Evolutionary conservation across 768 basidiomycete species (phyloP).

Genomic region (Dioszegia crocea): DNA sequence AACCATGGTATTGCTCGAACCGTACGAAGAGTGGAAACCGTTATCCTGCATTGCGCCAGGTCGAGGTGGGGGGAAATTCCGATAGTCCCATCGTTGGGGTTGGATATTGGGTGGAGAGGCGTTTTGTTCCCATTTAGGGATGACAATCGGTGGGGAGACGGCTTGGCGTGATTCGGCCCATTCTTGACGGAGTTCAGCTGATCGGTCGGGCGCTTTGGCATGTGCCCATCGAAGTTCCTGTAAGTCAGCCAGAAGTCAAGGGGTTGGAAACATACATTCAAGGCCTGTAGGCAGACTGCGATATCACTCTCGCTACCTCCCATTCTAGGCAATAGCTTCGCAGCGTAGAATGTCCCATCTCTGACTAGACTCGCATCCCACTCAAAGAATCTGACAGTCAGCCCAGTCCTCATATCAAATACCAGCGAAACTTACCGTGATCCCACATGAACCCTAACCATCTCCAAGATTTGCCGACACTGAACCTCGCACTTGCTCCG

Average conservation of each 20-base stretch:
- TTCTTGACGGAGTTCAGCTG: conserved; percentile 26
- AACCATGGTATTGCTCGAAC: neutral
- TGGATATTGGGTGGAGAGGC: neutral
- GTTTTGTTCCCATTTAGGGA: neutral
- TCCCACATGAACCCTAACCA: conserved; percentile 55
- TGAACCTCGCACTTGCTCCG: conserved; percentile 16
- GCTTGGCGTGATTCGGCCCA: conserved; percentile 6
- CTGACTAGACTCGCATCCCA: conserved; percentile 82
- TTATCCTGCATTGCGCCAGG: too few species aligned
- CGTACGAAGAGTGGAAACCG: neutral
- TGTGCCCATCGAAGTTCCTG: conserved; percentile 67
- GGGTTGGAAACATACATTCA: conserved; percentile 49
- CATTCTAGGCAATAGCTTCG: conserved; percentile 64
- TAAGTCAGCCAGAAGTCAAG: neutral
- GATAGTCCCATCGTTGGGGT: neutral
- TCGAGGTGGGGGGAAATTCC: too few species aligned
- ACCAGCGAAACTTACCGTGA: conserved; percentile 39
- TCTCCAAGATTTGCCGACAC: conserved; percentile 35
- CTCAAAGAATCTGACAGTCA: conserved; percentile 59
- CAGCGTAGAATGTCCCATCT: conserved; percentile 87
- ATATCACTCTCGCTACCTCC: conserved; percentile 58
- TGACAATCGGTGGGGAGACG: neutral
- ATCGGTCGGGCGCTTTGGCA: conserved; percentile 65
- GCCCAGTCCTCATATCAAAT: neutral
- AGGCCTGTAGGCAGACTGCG: conserved; percentile 63